Conservation (phyloP, 2,329 filamentous ascomycete species). For the Stagonosporopsis cucurbitacearum region DNA sequence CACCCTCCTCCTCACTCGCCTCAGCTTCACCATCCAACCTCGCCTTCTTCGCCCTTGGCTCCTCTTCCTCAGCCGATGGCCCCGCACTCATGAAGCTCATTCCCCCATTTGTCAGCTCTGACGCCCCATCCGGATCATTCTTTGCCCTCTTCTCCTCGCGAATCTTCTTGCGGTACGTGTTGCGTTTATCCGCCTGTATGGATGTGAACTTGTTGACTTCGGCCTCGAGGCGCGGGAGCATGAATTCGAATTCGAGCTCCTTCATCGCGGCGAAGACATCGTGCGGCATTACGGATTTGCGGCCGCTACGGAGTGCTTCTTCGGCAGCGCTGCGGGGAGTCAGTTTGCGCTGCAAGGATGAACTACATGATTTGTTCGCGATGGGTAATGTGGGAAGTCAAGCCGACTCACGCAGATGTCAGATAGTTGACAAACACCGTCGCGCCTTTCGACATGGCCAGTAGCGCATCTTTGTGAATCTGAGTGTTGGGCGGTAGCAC, state of each 20-base stretch:
- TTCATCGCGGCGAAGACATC: conserved; percentile 80
- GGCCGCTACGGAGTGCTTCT: conserved; percentile 68
- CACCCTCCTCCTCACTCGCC: conserved; percentile 46
- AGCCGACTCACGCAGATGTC: conserved; percentile 68
- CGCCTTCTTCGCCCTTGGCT: conserved; percentile 59
- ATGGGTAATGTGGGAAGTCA: not conserved
- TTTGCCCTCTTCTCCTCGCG: conserved; percentile 65
- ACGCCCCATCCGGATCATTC: conserved; percentile 23
- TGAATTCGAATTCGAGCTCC: conserved; percentile 76
- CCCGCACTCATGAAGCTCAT: conserved; percentile 15
- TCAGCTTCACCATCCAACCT: conserved; percentile 46
- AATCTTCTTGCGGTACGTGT: conserved; percentile 72
- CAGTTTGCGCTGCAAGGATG: not conserved
- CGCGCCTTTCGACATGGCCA: conserved; percentile 80
- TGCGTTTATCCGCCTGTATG: conserved; percentile 76
- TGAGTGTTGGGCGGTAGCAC: conserved; percentile 81
- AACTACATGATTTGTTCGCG: too few relatives aligned
- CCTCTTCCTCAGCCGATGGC: conserved; percentile 46
- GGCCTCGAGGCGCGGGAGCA: conserved; percentile 73
- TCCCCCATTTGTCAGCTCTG: conserved; percentile 25
- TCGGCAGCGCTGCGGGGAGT: conserved; percentile 69
- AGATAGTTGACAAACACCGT: conserved; percentile 86
- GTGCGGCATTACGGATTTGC: conserved; percentile 78
- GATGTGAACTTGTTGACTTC: conserved; percentile 80
- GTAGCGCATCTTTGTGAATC: conserved; percentile 80